Evolutionary conservation across 2,329 filamentous ascomycete genomes (phyloP).

Genomic region (Hypocreales sp.): DNA sequence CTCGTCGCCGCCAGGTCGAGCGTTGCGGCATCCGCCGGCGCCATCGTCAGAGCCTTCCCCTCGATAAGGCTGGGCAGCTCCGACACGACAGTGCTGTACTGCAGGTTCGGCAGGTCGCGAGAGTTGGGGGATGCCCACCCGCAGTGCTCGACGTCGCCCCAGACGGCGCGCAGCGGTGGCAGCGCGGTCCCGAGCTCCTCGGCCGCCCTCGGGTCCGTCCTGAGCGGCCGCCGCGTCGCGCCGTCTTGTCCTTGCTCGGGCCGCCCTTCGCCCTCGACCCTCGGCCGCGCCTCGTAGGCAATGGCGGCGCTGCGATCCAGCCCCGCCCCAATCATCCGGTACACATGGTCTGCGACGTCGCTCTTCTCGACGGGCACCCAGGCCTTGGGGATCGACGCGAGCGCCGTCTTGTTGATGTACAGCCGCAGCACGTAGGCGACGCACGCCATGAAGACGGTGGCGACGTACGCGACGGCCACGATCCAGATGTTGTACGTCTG

Average conservation of each 20-base stretch:
- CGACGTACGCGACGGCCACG: constrained; percentile 58
- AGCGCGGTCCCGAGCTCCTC: constrained; percentile 30
- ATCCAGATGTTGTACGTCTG: constrained; percentile 74
- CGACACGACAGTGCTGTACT: constrained; percentile 65
- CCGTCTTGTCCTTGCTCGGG: constrained; percentile 19
- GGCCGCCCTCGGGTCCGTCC: no score
- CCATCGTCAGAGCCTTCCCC: constrained; percentile 64
- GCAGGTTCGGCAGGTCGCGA: constrained; percentile 60
- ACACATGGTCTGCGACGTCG: constrained; percentile 61
- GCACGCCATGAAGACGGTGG: constrained; percentile 52
- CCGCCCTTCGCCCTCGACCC: constrained; percentile 8
- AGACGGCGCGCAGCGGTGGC: constrained; percentile 37
- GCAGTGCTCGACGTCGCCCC: constrained; percentile 73
- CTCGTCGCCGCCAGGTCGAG: constrained; percentile 54
- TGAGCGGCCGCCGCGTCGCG: constrained; percentile 1
- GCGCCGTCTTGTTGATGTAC: constrained; percentile 67
- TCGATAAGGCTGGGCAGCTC: constrained; percentile 86
- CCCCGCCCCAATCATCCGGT: constrained; percentile 57
- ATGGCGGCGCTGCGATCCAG: constrained; percentile 66
- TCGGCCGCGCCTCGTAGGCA: constrained; percentile 45
- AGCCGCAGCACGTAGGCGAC: constrained; percentile 74
- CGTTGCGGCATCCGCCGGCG: constrained; percentile 21
- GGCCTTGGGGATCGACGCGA: constrained; percentile 70
- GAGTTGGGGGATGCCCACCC: constrained; percentile 79
- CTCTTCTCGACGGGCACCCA: constrained; percentile 79